Base-by-base conservation (phyloP, 371 early-diverging fungal species). In the Amoeboaphelidium occidentale region DNA sequence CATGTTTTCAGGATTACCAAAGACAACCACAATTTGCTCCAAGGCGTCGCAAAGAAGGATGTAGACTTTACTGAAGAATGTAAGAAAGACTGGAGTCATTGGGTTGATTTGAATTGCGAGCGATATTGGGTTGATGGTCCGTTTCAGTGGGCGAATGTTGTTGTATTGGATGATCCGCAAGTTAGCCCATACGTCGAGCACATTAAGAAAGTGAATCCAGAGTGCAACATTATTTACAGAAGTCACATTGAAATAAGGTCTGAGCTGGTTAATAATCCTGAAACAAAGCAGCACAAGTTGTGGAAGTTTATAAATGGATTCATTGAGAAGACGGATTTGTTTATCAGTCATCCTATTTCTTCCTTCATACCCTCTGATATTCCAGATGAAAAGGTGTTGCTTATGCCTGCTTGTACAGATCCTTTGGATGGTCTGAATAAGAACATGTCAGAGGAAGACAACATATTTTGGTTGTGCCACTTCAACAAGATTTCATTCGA, bases 111-210 rank as follows among this genome's bases (percentile, higher is more conserved):
- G 32, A 87, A 87, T 60, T 79, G 67, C 25, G 69, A 75, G 25
- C 61, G 70, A 25, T 81, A 77, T 59, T 87, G 85, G 85, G 65
- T 62, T 21, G 66, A 72, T 28, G 82, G 75, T 0, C 76, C 81
- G 12, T 66, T 87, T 46, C 58, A 54, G 28, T 58, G 58, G 17
- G 72, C 77, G 4, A 76, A 81, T 64, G 74, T 85, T 45, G 77
- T 84, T 55, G 68, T 87, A 39, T 76, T 87, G 59, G 88, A 87
- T 50, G 88, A 87, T 56, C 85, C 85, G 28, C 85, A 87, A 65
- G 75, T 78, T 17, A 66, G 62, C 24, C 81, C 80, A 20, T 72
- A 85, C 27, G 77, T 82, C 54, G 78, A 80, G 25, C 60, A 70
- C 48, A 81, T 87, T 54, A 72, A 72, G 47, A 59, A 66, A 55